Percentiles rank a stretch among this genome's conserved stretches.
phyloP scores from a whole-genome alignment of 805 yeast genomes.

The Lipomyces starkeyi region DNA sequence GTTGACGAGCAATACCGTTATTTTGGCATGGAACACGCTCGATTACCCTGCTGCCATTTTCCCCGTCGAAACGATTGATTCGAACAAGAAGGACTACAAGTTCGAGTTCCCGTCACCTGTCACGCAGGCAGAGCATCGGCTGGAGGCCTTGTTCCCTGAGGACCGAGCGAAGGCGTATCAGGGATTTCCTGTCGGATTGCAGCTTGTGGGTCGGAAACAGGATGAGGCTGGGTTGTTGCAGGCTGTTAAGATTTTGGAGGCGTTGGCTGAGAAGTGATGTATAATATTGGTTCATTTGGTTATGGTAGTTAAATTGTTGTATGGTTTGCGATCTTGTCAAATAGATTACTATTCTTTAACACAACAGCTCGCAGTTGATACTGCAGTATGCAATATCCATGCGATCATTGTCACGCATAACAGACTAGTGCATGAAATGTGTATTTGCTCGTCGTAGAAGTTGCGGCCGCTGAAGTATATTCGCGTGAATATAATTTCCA shows the following conservation, averaged over 20 bases:
- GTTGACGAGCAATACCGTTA: conserved; percentile 27
- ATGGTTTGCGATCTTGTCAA: no score
- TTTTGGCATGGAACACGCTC: conserved; percentile 37
- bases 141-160: conserved; percentile 31
- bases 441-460: no score
- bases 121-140: conserved; percentile 23
- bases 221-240: conserved; percentile 37
- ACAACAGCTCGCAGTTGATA: no score
- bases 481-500: no score
- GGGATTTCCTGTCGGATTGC: conserved; percentile 41
- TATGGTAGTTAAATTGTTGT: no score
- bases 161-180: conserved; percentile 30
- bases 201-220: conserved; percentile 38
- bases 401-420: no score
- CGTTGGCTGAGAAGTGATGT: conserved; percentile 8
- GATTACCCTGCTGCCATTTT: conserved; percentile 39
- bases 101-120: conserved; percentile 34
- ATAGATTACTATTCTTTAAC: no score
- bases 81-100: conserved; percentile 28
- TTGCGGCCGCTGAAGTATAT: no score
- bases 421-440: no score
- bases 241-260: conserved; percentile 25
- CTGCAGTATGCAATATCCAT: no score
- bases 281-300: neutral
- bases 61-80: conserved; percentile 31